Conservation (phyloP, 192 early-diverging fungal species). For the Entomortierella lignicola region DNA sequence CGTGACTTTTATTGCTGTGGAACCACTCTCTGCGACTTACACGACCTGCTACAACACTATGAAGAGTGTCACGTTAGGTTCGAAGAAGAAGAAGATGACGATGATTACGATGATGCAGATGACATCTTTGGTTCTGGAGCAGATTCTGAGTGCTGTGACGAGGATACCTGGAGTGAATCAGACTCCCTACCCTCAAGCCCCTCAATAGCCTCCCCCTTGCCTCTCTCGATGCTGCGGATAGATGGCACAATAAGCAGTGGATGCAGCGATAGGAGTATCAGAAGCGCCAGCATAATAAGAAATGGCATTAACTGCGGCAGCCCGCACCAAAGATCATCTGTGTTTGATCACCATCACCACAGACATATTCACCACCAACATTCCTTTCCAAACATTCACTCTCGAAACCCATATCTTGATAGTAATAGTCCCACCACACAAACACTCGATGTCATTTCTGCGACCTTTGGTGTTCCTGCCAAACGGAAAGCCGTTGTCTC, state of each 20-base stretch:
- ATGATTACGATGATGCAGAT: conserved; percentile 8
- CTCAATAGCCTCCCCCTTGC: conserved; percentile 1
- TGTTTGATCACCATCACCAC: conserved; percentile 2
- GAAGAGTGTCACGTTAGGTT: conserved; percentile 94
- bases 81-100: conserved; percentile 78
- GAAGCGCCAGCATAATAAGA: not conserved
- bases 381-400: not conserved
- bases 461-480: not conserved
- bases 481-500: conserved; percentile 41
- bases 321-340: not conserved
- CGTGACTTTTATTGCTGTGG: conserved; percentile 97
- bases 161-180: conserved; percentile 47
- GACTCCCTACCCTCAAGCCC: conserved; percentile 21
- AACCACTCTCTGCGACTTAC: conserved; percentile 83
- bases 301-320: conserved; percentile 6
- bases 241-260: not conserved
- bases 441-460: conserved; percentile 22
- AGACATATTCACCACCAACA: not conserved
- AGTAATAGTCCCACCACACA: conserved; percentile 18
- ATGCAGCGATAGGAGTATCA: conserved; percentile 1
- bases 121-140: not conserved
- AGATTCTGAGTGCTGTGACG: conserved; percentile 26
- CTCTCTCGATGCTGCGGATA: not conserved
- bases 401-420: not conserved
- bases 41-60: conserved; percentile 95